These are phyloP conservation scores for Porphyrellus cyaneotinctus DNA, from an alignment of 768 basidiomycete species.

Conservation along the genomic window DNA sequence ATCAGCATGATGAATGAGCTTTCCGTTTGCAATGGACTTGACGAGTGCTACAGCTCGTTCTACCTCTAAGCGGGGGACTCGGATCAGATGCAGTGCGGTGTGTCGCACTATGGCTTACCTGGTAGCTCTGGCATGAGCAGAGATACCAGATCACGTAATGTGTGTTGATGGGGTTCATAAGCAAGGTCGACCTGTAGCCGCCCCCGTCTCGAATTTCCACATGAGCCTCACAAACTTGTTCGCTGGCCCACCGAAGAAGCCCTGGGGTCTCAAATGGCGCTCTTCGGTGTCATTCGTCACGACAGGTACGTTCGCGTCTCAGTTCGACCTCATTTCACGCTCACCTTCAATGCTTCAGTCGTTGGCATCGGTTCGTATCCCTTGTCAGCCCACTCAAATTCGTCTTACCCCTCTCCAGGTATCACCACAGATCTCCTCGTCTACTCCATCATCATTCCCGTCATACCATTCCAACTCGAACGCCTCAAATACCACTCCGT, in stretches of 20 bases:
- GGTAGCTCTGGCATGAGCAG: slow-evolving; percentile 16
- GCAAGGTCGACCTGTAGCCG: not conserved
- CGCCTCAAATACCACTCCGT: slow-evolving; percentile 41
- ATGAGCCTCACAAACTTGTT: slow-evolving; percentile 7
- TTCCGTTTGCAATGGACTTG: slow-evolving; percentile 47
- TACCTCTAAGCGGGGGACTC: slow-evolving; percentile 46
- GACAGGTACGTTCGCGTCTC: slow-evolving; percentile 28
- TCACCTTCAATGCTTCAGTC: slow-evolving; percentile 26
- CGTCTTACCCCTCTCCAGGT: slow-evolving; percentile 19
- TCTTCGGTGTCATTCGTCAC: slow-evolving; percentile 57
- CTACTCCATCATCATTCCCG: slow-evolving; percentile 59
- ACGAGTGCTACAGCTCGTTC: slow-evolving; percentile 61
- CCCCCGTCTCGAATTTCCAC: not conserved
- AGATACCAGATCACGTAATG: not conserved
- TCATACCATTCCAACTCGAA: slow-evolving; percentile 61
- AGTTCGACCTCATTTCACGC: not conserved
- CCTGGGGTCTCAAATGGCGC: slow-evolving; percentile 52
- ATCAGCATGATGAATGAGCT: slow-evolving; percentile 52
- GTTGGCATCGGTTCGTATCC: slow-evolving; percentile 45
- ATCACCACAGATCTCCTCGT: slow-evolving; percentile 52
- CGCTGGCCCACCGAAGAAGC: slow-evolving; percentile 13
- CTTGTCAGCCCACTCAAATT: not conserved
- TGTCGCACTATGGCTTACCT: slow-evolving; percentile 31
- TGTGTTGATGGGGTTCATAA: not conserved
- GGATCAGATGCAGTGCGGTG: not conserved